A percentile compares a stretch with the other conserved stretches of the same genome.
Conservation (phyloP, 345 rosid genomes). For the Psidium friedrichsthalianum region DNA sequence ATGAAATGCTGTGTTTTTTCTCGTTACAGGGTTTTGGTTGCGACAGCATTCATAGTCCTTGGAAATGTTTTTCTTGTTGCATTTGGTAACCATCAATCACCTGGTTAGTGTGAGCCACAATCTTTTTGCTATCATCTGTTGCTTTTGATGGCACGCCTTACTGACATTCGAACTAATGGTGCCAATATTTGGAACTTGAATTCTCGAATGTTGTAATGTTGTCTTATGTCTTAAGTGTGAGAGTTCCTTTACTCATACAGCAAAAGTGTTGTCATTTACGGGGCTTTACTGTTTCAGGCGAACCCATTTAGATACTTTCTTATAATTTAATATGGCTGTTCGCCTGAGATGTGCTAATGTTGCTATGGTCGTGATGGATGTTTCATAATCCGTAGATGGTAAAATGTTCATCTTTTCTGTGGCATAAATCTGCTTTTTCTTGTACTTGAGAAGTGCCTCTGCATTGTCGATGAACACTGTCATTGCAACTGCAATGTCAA, state of each 20-base stretch:
- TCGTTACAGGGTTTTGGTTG: constrained; percentile 62
- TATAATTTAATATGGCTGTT: neutral
- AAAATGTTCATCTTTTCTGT: neutral
- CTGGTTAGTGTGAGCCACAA: constrained; percentile 37
- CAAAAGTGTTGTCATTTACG: neutral
- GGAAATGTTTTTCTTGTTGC: constrained; percentile 95
- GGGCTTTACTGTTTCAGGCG: neutral
- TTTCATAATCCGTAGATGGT: neutral
- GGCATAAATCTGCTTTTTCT: neutral
- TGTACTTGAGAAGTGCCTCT: neutral
- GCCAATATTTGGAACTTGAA: neutral
- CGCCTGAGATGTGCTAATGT: neutral
- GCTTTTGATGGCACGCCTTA: neutral
- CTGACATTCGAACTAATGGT: neutral
- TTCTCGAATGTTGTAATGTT: neutral
- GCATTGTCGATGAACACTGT: neutral
- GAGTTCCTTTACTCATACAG: neutral
- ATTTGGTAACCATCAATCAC: constrained; percentile 97
- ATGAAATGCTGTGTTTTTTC: neutral
- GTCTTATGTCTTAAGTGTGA: neutral
- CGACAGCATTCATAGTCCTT: constrained; percentile 89
- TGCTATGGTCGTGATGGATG: neutral
- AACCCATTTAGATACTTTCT: neutral
- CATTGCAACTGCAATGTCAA: neutral
- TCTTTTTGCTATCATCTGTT: neutral